Percentiles rank a stretch among this genome's conserved stretches.
phyloP scores from a whole-genome alignment of 192 early-diverging fungal species.

The Paraglomus occultum region DNA sequence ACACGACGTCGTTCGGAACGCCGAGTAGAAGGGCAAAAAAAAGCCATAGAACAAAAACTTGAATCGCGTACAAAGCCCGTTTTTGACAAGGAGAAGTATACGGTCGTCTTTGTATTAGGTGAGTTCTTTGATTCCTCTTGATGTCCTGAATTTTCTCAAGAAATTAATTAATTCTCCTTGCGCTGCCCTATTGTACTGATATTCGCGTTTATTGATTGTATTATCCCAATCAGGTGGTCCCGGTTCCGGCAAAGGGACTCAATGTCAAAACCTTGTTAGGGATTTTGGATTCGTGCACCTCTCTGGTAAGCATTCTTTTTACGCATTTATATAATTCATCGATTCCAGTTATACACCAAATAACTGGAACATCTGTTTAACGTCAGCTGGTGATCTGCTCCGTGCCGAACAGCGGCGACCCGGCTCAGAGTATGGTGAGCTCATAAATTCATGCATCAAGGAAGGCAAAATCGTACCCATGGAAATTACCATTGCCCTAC shows the following conservation, averaged over 20 bases:
- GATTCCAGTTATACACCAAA: background rate
- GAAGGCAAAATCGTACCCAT: constrained; percentile 95
- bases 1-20: background rate
- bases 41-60: background rate
- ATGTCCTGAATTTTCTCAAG: background rate
- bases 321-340: background rate
- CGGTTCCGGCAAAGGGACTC: constrained; percentile 94
- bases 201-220: background rate
- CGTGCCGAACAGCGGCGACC: constrained; percentile 84
- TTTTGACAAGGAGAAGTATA: constrained; percentile 14
- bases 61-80: background rate
- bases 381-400: constrained; percentile 86
- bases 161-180: background rate
- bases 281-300: constrained; percentile 95
- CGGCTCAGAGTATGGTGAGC: constrained; percentile 82
- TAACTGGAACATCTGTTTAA: background rate
- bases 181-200: background rate
- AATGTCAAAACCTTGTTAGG: constrained; percentile 81
- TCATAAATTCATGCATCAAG: constrained; percentile 89
- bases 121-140: no score
- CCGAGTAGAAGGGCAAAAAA: background rate
- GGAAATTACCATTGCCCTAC: constrained; percentile 90
- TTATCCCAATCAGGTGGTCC: constrained; percentile 56
- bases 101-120: constrained; percentile 29
- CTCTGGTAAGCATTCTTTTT: constrained; percentile 57